Evolutionary conservation across 2,329 filamentous ascomycete species (phyloP), one percentile per base, ranked within the genome.

Genomic region (Fusarium sp.): DNA sequence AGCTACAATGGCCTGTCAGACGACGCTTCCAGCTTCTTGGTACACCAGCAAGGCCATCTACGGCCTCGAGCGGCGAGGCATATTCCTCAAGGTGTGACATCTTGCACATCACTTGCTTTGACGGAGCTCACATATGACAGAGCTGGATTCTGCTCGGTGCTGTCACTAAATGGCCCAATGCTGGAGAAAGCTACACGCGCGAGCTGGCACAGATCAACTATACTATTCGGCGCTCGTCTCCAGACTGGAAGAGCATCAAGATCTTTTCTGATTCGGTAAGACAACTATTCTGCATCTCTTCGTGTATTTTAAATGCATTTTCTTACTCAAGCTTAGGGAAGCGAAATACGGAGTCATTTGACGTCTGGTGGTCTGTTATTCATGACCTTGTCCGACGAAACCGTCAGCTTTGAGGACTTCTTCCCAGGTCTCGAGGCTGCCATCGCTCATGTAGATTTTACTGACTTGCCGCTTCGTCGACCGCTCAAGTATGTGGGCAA

Each of bases 291-390:
- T 23, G n/a, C 10, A 3, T 11, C 30, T 36, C 3, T 50, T 15
- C 2, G 2, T 23, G 18, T 9, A 13, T 7, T 48, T n/a, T 28
- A 1, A 3, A 7, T 44, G 7, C 15, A 34, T 15, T 16, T 44
- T 36, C 28, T 34, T n/a, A 43, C 23, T 6, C 15, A 10, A 27
- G 41, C 41, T 18, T 4, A 73, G 69, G 69, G 65, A 36, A 30
- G 51, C 3, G 40, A 68, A 16, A 65, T 73, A 30, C 69, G 66
- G 4, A 62, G 60, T 37, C 58, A 73, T 47, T 40, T 87, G 41
- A 89, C 87, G 0, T 78, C 81, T 1, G 88, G 84, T 1, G 87
- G 87, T 1, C 79, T 89, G 0, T 72, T 89, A 1, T 89, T 89
- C 64, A 78, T 83, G 6, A 84, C 86, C 4, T 77, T 89, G 4